Evolutionary conservation across 2,329 filamentous ascomycete genomes (phyloP).

Genomic region (Thelonectria rubi): DNA sequence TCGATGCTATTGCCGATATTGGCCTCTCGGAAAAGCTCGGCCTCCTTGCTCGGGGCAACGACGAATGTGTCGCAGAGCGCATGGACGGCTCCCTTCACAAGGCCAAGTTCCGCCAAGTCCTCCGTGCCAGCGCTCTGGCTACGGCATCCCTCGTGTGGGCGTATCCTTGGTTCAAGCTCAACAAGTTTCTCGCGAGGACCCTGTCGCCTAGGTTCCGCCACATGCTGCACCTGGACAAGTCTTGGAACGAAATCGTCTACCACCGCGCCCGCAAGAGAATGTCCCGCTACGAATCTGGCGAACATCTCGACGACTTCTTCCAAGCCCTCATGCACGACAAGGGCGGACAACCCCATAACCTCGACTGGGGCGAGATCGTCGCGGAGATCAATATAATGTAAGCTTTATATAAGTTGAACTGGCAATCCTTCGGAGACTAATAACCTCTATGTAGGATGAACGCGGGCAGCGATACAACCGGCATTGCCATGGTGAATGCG

Average conservation of each 20-base stretch:
- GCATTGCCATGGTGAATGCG: constrained; percentile 59
- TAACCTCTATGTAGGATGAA: constrained; percentile 57
- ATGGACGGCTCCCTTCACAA: constrained; percentile 57
- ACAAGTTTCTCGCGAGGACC: constrained; percentile 59
- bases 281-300: constrained; percentile 48
- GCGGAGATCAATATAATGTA: constrained; percentile 53
- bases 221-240: constrained; percentile 42
- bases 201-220: constrained; percentile 52
- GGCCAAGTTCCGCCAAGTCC: constrained; percentile 56
- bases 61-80: constrained; percentile 52
- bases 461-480: constrained; percentile 61
- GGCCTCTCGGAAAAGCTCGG: constrained; percentile 60
- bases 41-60: constrained; percentile 59
- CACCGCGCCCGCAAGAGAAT: constrained; percentile 50
- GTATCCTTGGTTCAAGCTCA: constrained; percentile 59
- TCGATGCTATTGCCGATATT: constrained; percentile 66
- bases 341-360: constrained; percentile 46
- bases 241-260: constrained; percentile 51
- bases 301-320: constrained; percentile 68
- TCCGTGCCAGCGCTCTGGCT: constrained; percentile 60
- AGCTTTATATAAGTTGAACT: too few relatives aligned
- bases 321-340: constrained; percentile 61
- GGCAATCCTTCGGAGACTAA: too few relatives aligned
- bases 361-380: constrained; percentile 67
- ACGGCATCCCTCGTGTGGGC: constrained; percentile 60